Evolutionary conservation across 1,284 basidiomycete genomes (phyloP).

Genomic region (Ceratobasidium sp.): DNA sequence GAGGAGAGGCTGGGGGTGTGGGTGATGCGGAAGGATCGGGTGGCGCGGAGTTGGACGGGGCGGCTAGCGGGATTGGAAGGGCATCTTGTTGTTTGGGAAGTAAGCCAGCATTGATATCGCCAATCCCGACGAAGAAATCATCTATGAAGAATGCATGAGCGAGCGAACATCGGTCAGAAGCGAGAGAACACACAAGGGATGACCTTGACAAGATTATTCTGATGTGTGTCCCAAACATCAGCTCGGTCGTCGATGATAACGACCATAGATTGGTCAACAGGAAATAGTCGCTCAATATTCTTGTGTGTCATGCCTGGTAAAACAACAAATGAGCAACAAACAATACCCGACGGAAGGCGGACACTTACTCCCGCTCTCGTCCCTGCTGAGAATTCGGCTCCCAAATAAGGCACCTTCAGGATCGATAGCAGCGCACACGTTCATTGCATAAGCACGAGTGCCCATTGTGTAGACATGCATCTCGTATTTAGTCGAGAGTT

Average conservation of each 20-base stretch:
- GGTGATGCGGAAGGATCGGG: constrained; percentile 55
- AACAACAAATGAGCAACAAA: constrained; percentile 8
- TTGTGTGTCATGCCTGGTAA: constrained; percentile 85
- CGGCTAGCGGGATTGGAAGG: constrained; percentile 52
- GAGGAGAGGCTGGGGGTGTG: constrained; percentile 53
- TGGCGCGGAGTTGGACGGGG: constrained; percentile 64
- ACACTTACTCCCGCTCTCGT: constrained; percentile 92
- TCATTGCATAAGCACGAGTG: constrained; percentile 94
- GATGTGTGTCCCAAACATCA: constrained; percentile 95
- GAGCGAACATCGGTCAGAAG: constrained; percentile 25
- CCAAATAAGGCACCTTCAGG: constrained; percentile 89
- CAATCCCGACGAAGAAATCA: constrained; percentile 98
- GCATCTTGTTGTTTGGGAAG: constrained; percentile 72
- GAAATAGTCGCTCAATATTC: constrained; percentile 91
- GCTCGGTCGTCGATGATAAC: constrained; percentile 98
- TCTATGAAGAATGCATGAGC: constrained; percentile 65
- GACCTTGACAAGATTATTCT: constrained; percentile 96
- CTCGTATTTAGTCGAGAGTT: constrained; percentile 86
- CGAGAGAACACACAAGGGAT: constrained; percentile 82
- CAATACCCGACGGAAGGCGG: constrained; percentile 38
- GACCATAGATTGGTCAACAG: constrained; percentile 98
- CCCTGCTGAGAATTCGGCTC: constrained; percentile 89
- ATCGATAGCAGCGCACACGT: constrained; percentile 95
- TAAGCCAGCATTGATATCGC: constrained; percentile 97
- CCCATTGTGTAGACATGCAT: constrained; percentile 99